Evolutionary conservation across 2,329 filamentous ascomycete genomes (phyloP).

Genomic region (Talaromyces rugulosus): DNA sequence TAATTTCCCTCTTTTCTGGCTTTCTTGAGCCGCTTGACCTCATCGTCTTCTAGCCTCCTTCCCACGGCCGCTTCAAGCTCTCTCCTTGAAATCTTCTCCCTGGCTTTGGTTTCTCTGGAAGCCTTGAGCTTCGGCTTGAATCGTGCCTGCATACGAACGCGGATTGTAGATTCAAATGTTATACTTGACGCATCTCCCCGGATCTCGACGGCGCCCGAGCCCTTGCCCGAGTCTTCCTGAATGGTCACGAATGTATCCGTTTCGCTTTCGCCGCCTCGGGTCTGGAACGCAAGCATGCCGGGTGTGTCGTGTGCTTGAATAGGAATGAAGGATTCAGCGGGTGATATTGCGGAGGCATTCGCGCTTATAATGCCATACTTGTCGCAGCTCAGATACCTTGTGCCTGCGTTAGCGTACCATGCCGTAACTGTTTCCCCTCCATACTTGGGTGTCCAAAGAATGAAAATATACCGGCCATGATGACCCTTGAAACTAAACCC

Average conservation of each 20-base stretch:
- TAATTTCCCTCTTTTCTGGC: constrained; percentile 84
- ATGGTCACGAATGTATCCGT: constrained; percentile 66
- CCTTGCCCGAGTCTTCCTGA: constrained; percentile 43
- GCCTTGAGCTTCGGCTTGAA: constrained; percentile 84
- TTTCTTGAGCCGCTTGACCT: constrained; percentile 77
- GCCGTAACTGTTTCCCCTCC: not conserved
- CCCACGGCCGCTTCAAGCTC: constrained; percentile 82
- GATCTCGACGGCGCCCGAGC: constrained; percentile 57
- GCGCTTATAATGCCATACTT: constrained; percentile 75
- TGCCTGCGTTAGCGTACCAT: constrained; percentile 38
- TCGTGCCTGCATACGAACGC: constrained; percentile 88
- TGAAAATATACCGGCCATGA: constrained; percentile 65
- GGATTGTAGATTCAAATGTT: constrained; percentile 66
- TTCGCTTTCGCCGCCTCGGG: constrained; percentile 40
- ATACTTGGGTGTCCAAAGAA: not conserved
- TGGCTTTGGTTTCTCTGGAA: constrained; percentile 75
- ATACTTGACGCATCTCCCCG: constrained; percentile 70
- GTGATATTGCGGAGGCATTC: constrained; percentile 73
- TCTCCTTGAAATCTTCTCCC: constrained; percentile 77
- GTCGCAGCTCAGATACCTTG: constrained; percentile 72
- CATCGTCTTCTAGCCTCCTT: constrained; percentile 72
- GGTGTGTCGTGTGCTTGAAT: constrained; percentile 60
- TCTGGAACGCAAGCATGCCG: constrained; percentile 71
- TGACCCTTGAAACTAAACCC: constrained; percentile 82
- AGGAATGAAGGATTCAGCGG: constrained; percentile 75